A percentile compares a stretch with the other conserved stretches of the same genome.
Evolutionary conservation across 2,329 filamentous ascomycete species (phyloP).

Genomic region (Elsinoe arachidis): DNA sequence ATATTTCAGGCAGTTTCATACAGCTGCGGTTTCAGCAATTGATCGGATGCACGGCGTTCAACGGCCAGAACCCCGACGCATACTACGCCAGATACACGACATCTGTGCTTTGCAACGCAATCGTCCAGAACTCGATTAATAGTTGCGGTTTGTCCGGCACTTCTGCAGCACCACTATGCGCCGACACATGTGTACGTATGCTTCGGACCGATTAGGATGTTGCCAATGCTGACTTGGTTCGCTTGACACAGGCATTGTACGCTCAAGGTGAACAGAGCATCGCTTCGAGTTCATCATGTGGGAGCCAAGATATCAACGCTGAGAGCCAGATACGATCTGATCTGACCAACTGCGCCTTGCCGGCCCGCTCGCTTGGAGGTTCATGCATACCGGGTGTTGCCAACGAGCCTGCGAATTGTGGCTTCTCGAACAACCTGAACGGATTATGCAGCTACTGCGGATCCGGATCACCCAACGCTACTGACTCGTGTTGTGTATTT

Average conservation of each 20-base stretch:
- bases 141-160: conserved; percentile 58
- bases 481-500: conserved; percentile 88
- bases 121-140: conserved; percentile 78
- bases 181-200: conserved; percentile 68
- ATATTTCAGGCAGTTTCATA: conserved; percentile 67
- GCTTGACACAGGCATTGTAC: conserved; percentile 56
- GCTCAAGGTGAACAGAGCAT: conserved; percentile 85
- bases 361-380: conserved; percentile 66
- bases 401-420: conserved; percentile 84
- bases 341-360: conserved; percentile 80
- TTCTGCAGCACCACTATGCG: conserved; percentile 69
- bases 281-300: conserved; percentile 63
- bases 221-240: conserved; percentile 17
- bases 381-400: conserved; percentile 65
- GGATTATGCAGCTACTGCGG: conserved; percentile 85
- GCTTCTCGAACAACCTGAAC: conserved; percentile 60
- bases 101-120: conserved; percentile 83
- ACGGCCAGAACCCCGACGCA: conserved; percentile 67
- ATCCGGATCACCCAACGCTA: conserved; percentile 76
- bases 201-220: not conserved
- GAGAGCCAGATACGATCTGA: conserved; percentile 77
- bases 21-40: conserved; percentile 68
- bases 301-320: conserved; percentile 50
- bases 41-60: conserved; percentile 70
- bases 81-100: conserved; percentile 91